A percentile compares a stretch with the other conserved stretches of the same genome.
phyloP scores from a whole-genome alignment of 2,329 filamentous ascomycete genomes.

The Fusarium dlaminii region DNA sequence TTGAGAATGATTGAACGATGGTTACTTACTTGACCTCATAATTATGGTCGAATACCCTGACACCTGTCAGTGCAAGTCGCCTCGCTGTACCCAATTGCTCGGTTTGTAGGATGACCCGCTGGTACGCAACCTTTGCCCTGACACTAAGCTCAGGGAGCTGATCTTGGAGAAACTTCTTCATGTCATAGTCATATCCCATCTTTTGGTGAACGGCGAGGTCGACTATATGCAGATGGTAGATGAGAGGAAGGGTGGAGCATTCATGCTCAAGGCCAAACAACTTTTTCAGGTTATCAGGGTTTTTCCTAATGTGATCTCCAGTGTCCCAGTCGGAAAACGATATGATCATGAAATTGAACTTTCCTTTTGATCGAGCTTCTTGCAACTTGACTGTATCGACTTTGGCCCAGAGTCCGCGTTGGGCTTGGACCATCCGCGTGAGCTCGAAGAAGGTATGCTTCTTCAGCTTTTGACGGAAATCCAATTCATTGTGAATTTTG shows the following conservation, averaged over 20 bases:
- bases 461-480: neutral
- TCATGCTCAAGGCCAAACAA: neutral
- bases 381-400: neutral
- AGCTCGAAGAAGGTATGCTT: neutral
- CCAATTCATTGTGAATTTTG: neutral
- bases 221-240: neutral
- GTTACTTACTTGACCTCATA: neutral
- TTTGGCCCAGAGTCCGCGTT: neutral
- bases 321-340: neutral
- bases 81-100: neutral
- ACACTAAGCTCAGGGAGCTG: fast-evolving
- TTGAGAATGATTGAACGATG: neutral
- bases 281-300: fast-evolving
- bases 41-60: neutral
- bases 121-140: neutral
- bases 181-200: neutral
- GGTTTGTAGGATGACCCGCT: neutral
- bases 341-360: neutral
- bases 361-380: neutral
- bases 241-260: neutral
- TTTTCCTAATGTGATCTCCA: fast-evolving
- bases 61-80: neutral
- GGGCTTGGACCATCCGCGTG: neutral
- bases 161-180: neutral
- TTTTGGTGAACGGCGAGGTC: neutral